phyloP scores from a whole-genome alignment of 225 moss, liverwort and hornwort genomes.

The Ulota crispa region DNA sequence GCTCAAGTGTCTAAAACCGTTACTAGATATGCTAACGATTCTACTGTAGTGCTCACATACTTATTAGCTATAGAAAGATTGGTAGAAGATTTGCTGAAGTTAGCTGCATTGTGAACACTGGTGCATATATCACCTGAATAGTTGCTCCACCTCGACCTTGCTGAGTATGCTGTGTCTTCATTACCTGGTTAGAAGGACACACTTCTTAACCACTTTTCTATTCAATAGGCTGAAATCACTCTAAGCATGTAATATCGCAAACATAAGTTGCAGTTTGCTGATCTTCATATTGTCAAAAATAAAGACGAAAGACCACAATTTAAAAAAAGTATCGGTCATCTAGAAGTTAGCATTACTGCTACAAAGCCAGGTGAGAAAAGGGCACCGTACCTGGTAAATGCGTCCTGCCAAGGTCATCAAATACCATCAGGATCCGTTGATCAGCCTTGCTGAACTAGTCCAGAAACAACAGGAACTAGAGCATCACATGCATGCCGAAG shows the following conservation, averaged over 20 bases:
- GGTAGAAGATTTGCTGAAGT: too few relatives aligned
- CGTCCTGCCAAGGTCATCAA: slow-evolving; percentile 49
- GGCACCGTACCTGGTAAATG: slow-evolving; percentile 52
- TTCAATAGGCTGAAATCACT: not conserved
- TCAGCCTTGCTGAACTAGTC: slow-evolving; percentile 44
- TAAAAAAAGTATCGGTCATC: not conserved
- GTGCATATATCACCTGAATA: slow-evolving; percentile 66
- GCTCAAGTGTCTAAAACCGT: too few relatives aligned
- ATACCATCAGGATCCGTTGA: slow-evolving; percentile 35
- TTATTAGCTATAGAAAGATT: too few relatives aligned
- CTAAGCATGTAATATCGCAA: not conserved
- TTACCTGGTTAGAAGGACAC: slow-evolving; percentile 45
- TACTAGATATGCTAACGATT: too few relatives aligned
- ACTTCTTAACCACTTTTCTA: not conserved
- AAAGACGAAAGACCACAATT: not conserved
- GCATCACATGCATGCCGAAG: slow-evolving; percentile 15
- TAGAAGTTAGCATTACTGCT: not conserved
- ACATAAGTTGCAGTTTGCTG: not conserved
- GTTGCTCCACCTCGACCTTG: slow-evolving; percentile 97
- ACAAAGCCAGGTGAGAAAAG: slow-evolving; percentile 6
- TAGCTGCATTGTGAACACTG: too few relatives aligned
- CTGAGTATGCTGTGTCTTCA: slow-evolving; percentile 94
- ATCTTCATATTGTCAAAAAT: not conserved
- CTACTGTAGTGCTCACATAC: too few relatives aligned
- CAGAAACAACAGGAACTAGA: slow-evolving; percentile 32